Base-by-base conservation (phyloP, 192 early-diverging fungal species). In the Rhizoclosmatium globosum region DNA sequence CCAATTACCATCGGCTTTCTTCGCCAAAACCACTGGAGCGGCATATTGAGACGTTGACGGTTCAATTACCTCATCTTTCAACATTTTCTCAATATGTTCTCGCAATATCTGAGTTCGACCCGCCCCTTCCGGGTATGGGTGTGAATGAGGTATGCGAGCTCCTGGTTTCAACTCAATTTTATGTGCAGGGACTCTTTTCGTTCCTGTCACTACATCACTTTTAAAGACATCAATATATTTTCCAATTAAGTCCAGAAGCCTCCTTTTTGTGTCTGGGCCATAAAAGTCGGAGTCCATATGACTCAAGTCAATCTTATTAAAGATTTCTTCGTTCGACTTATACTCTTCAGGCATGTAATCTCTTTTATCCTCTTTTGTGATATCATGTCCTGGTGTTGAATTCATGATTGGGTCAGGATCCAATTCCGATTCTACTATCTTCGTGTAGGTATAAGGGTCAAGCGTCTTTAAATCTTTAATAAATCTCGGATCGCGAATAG, bases 1-100 rank as follows among this genome's bases (percentile, higher is more conserved):
- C 45, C 88, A 31, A 2, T 71, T 57, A 7, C 89, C n/a, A 64
- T 86, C 83, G n/a, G 87, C 87, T 71, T 89, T 90, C 3, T 74
- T 73, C 0, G 82, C 83, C 47, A 90, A 76, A 0, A 82, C 59
- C 0, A 86, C 85, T 1, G 83, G 87, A 2, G 83, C 79, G 2
- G 76, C 79, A 81, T 82, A 88, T 0, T 84, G 87, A n/a, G 84
- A 87, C 0, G 56, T 19, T 2, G 82, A 82, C 0, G 75, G 71
- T 0, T 56, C 39, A 17, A 89, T 87, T 19, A 87, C 80, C 0
- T 81, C 79, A 45, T 83, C 45, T 13, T 71, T 9, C 1, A 88
- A 61, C 81, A 68, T 78, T 17, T 78, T 57, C 43, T 78, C 19
- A 39, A 67, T 3, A 23, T 78, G 66, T 57, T 78, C 53, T 4